phyloP scores from a whole-genome alignment of 805 yeast species.

The Ogataea nakhonphanomensis region DNA sequence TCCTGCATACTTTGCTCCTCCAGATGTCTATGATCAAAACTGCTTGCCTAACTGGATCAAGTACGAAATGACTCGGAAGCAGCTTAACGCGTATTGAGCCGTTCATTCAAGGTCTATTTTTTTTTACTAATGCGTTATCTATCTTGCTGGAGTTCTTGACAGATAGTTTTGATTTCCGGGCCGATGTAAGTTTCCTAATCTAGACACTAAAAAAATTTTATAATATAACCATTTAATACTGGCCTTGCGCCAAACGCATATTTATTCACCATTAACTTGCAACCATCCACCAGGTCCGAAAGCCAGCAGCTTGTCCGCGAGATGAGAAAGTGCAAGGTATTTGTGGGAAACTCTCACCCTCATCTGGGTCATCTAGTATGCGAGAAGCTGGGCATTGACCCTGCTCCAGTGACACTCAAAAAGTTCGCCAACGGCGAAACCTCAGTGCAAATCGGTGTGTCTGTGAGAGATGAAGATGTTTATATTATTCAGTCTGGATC shows the following conservation, averaged over 20 bases:
- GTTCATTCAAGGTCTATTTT: background rate
- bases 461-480: constrained; percentile 96
- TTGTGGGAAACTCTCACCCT: constrained; percentile 96
- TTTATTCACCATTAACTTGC: constrained; percentile 6
- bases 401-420: constrained; percentile 88
- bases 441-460: constrained; percentile 89
- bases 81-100: constrained; percentile 16
- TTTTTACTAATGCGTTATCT: too few relatives aligned
- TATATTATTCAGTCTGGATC: constrained; percentile 91
- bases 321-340: constrained; percentile 97
- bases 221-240: background rate
- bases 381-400: constrained; percentile 84
- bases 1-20: constrained; percentile 26
- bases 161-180: constrained; percentile 8
- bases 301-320: constrained; percentile 7
- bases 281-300: background rate
- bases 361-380: constrained; percentile 90
- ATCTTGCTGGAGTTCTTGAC: background rate
- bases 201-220: constrained; percentile 6
- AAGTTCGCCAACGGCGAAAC: constrained; percentile 98
- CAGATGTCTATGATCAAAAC: constrained; percentile 52
- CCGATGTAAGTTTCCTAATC: constrained; percentile 5
- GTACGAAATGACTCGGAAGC: constrained; percentile 31
- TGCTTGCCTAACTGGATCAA: constrained; percentile 68
- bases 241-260: constrained; percentile 6